Conservation (phyloP, 805 yeast species). For the Candida vaughaniae region DNA sequence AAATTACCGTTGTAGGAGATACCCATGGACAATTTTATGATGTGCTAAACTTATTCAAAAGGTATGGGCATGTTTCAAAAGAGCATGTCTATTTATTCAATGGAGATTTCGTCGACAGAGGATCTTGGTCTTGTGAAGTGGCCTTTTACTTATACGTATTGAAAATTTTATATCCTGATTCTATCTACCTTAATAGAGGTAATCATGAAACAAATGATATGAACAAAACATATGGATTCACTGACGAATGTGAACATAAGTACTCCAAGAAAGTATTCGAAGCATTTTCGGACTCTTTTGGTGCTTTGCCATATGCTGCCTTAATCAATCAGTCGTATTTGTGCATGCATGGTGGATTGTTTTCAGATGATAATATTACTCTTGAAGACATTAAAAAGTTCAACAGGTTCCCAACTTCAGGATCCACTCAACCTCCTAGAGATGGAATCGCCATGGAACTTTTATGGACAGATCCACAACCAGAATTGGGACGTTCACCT, state of each 20-base stretch:
- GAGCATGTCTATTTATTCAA: conserved; percentile 82
- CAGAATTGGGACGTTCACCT: conserved; percentile 71
- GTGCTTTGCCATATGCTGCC: conserved; percentile 81
- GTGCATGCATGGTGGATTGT: conserved; percentile 94
- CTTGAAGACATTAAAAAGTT: conserved; percentile 71
- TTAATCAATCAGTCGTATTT: conserved; percentile 75
- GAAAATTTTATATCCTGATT: conserved; percentile 72
- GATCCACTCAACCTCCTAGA: conserved; percentile 75
- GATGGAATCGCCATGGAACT: conserved; percentile 95
- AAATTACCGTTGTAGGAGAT: conserved; percentile 90
- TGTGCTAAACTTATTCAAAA: conserved; percentile 72
- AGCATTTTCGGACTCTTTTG: conserved; percentile 83
- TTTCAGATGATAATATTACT: conserved; percentile 71
- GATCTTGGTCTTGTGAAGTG: conserved; percentile 97
- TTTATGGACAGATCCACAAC: conserved; percentile 96
- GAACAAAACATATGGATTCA: conserved; percentile 96
- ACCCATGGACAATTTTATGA: conserved; percentile 97
- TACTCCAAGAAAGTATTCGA: conserved; percentile 77
- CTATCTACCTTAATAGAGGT: conserved; percentile 81
- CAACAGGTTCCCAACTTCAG: conserved; percentile 57
- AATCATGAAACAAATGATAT: conserved; percentile 96
- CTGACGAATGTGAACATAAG: conserved; percentile 91
- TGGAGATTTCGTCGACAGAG: conserved; percentile 97
- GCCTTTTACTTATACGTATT: conserved; percentile 76
- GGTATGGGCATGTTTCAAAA: conserved; percentile 67